A percentile compares a stretch with the other conserved stretches of the same genome.
Conservation (phyloP, 1,284 basidiomycete genomes). For the Cryptococcus sp. region DNA sequence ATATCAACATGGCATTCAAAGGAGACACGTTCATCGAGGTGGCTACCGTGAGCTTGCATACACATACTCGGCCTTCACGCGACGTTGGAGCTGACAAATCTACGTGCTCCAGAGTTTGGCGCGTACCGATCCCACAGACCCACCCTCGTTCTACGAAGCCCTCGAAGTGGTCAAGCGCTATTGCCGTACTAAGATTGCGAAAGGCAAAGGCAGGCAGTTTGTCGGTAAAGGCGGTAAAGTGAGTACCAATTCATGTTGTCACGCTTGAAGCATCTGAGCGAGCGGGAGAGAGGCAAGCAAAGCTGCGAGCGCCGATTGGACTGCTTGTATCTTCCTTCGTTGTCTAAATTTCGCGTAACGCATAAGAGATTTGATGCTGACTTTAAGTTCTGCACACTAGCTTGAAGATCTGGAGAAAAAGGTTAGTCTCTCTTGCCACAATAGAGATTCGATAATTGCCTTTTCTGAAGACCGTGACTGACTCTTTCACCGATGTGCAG, state of each 20-base stretch:
- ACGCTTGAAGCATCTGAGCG: too few relatives aligned
- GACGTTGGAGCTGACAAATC: too few relatives aligned
- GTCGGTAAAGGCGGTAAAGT: slow-evolving; percentile 31
- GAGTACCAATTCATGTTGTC: slow-evolving; percentile 9
- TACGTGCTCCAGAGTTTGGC: slow-evolving; percentile 13
- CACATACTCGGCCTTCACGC: not conserved
- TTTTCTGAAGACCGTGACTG: too few relatives aligned
- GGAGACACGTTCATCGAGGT: too few relatives aligned
- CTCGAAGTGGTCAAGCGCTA: slow-evolving; percentile 33
- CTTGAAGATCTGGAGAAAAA: slow-evolving; percentile 26
- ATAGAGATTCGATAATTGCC: too few relatives aligned
- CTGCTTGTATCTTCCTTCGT: not conserved
- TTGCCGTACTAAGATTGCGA: slow-evolving; percentile 29
- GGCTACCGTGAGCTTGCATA: not conserved
- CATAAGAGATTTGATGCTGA: too few relatives aligned
- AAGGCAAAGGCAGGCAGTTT: slow-evolving; percentile 23
- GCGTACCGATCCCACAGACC: slow-evolving; percentile 21
- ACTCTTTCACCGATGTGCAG: slow-evolving; percentile 5
- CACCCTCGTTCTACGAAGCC: slow-evolving; percentile 13
- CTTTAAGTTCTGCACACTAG: slow-evolving; percentile 2
- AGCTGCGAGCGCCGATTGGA: too few relatives aligned
- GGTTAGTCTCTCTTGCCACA: slow-evolving; percentile 1
- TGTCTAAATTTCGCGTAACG: too few relatives aligned
- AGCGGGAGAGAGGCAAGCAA: too few relatives aligned
- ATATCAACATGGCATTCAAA: too few relatives aligned